Base-by-base conservation (phyloP, 768 basidiomycete genomes). In the Boletus coccyginus region DNA sequence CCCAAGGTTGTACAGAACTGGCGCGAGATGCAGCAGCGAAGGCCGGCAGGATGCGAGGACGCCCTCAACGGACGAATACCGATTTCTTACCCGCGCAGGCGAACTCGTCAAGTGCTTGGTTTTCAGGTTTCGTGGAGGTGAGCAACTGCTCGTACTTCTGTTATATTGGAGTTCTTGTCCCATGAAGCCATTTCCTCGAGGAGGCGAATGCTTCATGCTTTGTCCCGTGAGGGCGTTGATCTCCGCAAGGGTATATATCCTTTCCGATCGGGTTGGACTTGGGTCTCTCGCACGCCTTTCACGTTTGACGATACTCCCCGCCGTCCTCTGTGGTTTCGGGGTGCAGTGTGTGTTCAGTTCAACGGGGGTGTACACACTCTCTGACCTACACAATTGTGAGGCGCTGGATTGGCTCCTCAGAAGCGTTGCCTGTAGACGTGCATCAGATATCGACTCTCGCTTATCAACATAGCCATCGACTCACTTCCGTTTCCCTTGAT, bases 41-140 rank as follows among this genome's bases (percentile, higher is more conserved):
- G 88, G 88, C 55, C 82, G 76, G 65, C 87, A 90, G 6, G 85
- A 79, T 1, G 75, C 69, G 16, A 90, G 77, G 38, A 89, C 71
- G 2, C 73, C 67, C 55, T 85, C 82, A 21, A 90, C 63, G 17
- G 75, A 70, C 29, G 75, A 72, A 21, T 77, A 71, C 43, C 66
- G 68, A 47, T 65, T 61, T 49, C 66, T 66, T 40, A 32, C 38
- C 2, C 50, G 45, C 31, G 31, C 50, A 33, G 62, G 58, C 17
- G 60, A 57, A 44, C 52, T 62, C 17, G 40, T 52, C 39, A 44
- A 19, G n/a, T 56, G 50, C 24, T 57, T 61, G 33, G 38, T 38
- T 24, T 55, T 65, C 45, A 24, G 12, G 49, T 61, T 61, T 21
- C 58, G 57, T 11, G 47, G 57, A 59, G 71, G 63, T 38, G 63